Evolutionary conservation across 2,329 filamentous ascomycete species (phyloP).

Genomic region (Diaporthe vexans): DNA sequence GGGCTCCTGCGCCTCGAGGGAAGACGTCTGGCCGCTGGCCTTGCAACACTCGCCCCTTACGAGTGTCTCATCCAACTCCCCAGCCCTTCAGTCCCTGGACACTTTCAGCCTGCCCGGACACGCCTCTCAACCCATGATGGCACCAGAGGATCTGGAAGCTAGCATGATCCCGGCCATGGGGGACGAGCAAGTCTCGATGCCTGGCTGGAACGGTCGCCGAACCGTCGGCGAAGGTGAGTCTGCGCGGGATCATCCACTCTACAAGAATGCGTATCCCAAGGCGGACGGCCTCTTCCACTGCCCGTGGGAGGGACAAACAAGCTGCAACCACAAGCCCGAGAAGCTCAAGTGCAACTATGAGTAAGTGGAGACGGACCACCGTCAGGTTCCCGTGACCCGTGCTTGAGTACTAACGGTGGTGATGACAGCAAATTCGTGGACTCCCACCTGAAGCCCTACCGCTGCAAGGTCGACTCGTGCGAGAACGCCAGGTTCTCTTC

Average conservation of each 20-base stretch:
- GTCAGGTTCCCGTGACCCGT: neutral
- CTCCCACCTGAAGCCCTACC: slow-evolving; percentile 96
- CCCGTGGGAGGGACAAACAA: slow-evolving; percentile 80
- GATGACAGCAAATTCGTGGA: slow-evolving; percentile 89
- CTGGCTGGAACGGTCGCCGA: slow-evolving; percentile 61
- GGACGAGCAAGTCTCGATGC: slow-evolving; percentile 55
- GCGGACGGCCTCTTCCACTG: slow-evolving; percentile 92
- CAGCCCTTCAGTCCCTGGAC: slow-evolving; percentile 37
- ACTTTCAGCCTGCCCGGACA: slow-evolving; percentile 39
- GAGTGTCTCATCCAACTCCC: slow-evolving; percentile 47
- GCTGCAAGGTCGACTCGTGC: slow-evolving; percentile 89
- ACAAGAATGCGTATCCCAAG: slow-evolving; percentile 74
- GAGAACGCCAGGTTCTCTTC: slow-evolving; percentile 92
- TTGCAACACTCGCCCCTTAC: slow-evolving; percentile 59
- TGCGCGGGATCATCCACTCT: slow-evolving; percentile 77
- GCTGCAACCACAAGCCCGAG: slow-evolving; percentile 90
- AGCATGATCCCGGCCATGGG: slow-evolving; percentile 51
- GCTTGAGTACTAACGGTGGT: slow-evolving; percentile 41
- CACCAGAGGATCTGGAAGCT: slow-evolving; percentile 54
- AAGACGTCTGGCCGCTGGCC: slow-evolving; percentile 62
- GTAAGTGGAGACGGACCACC: slow-evolving; percentile 69
- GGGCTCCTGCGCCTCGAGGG: slow-evolving; percentile 65
- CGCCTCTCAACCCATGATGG: slow-evolving; percentile 52
- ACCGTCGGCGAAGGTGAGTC: slow-evolving; percentile 68
- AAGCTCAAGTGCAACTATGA: slow-evolving; percentile 99